These are phyloP conservation scores for Ephemerocybe angulata DNA, from an alignment of 768 basidiomycete genomes.

Conservation along the genomic window DNA sequence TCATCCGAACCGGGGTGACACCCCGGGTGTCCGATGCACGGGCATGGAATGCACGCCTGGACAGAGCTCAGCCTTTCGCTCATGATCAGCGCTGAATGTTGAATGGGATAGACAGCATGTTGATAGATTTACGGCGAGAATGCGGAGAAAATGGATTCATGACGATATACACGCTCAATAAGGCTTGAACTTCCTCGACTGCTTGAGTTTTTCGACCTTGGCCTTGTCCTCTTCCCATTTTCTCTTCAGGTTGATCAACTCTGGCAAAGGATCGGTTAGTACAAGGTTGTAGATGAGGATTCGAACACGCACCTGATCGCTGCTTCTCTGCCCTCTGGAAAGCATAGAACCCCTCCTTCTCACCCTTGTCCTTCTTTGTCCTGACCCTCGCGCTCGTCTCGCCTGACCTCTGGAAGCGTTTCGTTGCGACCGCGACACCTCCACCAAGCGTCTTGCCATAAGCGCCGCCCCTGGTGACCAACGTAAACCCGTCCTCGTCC, in stretches of 20 bases:
- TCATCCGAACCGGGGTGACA: constrained; percentile 21
- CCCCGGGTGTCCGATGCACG: no score
- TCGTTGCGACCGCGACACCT: constrained; percentile 61
- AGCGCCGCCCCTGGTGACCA: constrained; percentile 88
- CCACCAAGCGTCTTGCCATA: constrained; percentile 88
- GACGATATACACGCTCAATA: constrained; percentile 44
- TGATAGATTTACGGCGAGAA: neutral
- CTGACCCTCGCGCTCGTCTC: constrained; percentile 41
- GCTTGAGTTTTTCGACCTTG: constrained; percentile 76
- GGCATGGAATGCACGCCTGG: no score
- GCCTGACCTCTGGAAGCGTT: constrained; percentile 61
- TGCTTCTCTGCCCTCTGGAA: constrained; percentile 92
- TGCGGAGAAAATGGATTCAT: neutral
- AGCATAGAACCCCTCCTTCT: constrained; percentile 78
- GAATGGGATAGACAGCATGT: neutral
- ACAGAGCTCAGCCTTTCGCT: no score
- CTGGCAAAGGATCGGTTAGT: constrained; percentile 32
- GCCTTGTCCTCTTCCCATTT: constrained; percentile 89
- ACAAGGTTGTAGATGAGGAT: constrained; percentile 5
- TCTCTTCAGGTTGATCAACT: constrained; percentile 66
- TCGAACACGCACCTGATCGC: constrained; percentile 56
- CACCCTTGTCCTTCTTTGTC: constrained; percentile 58
- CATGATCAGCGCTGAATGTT: no score
- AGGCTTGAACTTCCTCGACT: constrained; percentile 79
- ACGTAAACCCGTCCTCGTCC: constrained; percentile 92